A percentile compares a stretch with the other conserved stretches of the same genome.
Evolutionary conservation across 2,329 filamentous ascomycete genomes (phyloP).

Genomic region (Fusarium burgessii): DNA sequence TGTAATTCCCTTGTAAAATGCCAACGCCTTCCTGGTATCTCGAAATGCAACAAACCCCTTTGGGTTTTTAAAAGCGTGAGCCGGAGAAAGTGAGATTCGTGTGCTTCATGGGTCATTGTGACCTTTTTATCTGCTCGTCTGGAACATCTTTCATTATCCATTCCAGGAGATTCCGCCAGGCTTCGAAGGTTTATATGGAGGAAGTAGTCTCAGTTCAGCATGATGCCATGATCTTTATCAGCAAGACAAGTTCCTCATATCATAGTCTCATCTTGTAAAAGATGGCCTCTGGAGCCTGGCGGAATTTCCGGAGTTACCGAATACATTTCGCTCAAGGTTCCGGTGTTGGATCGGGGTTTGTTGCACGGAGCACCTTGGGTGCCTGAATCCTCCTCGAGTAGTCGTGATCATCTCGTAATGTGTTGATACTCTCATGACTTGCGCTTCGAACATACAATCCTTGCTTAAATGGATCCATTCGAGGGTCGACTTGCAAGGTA

Average conservation of each 20-base stretch:
- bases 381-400: slow-evolving; percentile 71
- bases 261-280: not conserved
- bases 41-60: slow-evolving; percentile 49
- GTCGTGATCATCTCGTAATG: slow-evolving; percentile 73
- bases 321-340: slow-evolving; percentile 16
- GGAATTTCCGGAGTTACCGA: not conserved
- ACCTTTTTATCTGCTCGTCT: slow-evolving; percentile 41
- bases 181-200: not conserved
- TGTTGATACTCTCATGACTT: slow-evolving; percentile 73
- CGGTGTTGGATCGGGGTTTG: slow-evolving; percentile 67
- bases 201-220: not conserved
- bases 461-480: slow-evolving; percentile 71
- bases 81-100: slow-evolving; percentile 47
- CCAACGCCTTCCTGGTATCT: slow-evolving; percentile 57
- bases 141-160: slow-evolving; percentile 29
- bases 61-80: slow-evolving; percentile 37
- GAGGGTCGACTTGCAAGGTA: slow-evolving; percentile 69
- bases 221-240: not conserved
- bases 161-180: not conserved
- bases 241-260: not conserved
- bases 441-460: slow-evolving; percentile 69
- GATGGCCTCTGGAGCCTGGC: not conserved
- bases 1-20: slow-evolving; percentile 43
- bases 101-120: slow-evolving; percentile 49
- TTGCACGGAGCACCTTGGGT: slow-evolving; percentile 69